Evolutionary conservation across 2,329 filamentous ascomycete genomes (phyloP), one percentile per base, ranked within the genome.

Genomic region (Aspergillus cejpii): DNA sequence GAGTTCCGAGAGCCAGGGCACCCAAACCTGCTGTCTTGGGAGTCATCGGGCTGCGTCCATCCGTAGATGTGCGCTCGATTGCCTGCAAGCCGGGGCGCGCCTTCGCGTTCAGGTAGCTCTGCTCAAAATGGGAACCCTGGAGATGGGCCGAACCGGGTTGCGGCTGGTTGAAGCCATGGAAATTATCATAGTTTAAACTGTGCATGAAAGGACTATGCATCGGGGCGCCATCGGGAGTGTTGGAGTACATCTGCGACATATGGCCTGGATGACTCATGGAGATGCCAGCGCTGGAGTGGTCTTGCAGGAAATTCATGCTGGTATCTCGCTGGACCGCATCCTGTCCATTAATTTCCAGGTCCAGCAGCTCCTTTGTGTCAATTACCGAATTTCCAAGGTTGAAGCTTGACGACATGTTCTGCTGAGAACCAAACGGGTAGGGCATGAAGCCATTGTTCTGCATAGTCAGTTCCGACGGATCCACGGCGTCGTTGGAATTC

Each of bases 131-230:
- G 43, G 64, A 70, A 49, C 64, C 68, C 49, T 65, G 65, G 17
- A 66, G 46, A 42, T 61, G 65, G 26, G 54, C 60, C 49, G 57
- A 65, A 46, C 59, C 61, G 44, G 55, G 61, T 48, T 74, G 73
- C 60, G 77, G 75, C 60, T 74, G 75, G 43, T 85, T 82, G 59
- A 73, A 72, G 47, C 79, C 78, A 36, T 85, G 80, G 64, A 88
- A 94, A 53, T 89, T 85, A 27, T 76, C 76, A 60, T 85, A 85
- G 67, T 83, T 84, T 72, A 90, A 92, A 60, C 78, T 82, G 42
- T 85, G 80, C 33, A 86, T 78, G 60, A 89, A 96, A 0, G 91
- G 91, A 58, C 89, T 96, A 61, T 94, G 87, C 49, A 95, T 91
- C 5, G 91, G 89, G 42, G 88, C 85, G 41, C 88, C 88, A 49